Conservation (phyloP, 805 yeast genomes). For the Saccharomyces kudriavzevii region DNA sequence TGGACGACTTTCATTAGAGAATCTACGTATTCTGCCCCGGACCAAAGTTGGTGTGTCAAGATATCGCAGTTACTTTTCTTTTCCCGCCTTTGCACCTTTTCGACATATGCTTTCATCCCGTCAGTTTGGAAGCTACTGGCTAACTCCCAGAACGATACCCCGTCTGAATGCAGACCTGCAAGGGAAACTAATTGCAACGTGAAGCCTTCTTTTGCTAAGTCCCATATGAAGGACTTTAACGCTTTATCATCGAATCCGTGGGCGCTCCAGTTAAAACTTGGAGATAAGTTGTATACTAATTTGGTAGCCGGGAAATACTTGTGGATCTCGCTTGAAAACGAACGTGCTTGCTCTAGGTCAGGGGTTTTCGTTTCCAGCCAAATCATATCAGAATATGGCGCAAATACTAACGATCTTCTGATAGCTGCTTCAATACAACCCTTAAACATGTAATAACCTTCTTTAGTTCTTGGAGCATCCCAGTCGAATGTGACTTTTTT, state of each 20-base stretch:
- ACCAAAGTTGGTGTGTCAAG: conserved; percentile 55
- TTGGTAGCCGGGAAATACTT: conserved; percentile 42
- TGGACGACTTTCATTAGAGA: conserved; percentile 36
- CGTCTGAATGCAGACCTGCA: conserved; percentile 52
- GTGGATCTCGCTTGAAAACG: conserved; percentile 41
- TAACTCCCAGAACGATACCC: conserved; percentile 43
- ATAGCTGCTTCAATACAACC: conserved; percentile 48
- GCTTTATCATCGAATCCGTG: conserved; percentile 45
- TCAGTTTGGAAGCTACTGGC: conserved; percentile 40
- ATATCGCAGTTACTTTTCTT: conserved; percentile 41
- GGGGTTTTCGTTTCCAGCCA: conserved; percentile 62
- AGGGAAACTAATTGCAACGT: conserved; percentile 52
- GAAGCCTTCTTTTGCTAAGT: conserved; percentile 49
- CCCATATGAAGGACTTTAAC: conserved; percentile 43
- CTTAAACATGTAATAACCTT: conserved; percentile 45
- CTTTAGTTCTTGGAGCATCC: conserved; percentile 53
- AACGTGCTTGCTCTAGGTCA: conserved; percentile 41
- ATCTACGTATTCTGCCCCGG: conserved; percentile 51
- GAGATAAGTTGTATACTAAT: conserved; percentile 53
- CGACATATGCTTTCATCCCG: conserved; percentile 56
- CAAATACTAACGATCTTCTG: conserved; percentile 44
- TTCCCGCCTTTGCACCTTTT: conserved; percentile 42
- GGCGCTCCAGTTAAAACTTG: conserved; percentile 52
- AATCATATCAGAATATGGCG: conserved; percentile 51
- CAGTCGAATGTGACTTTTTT: conserved; percentile 41